phyloP scores from a whole-genome alignment of 2,329 filamentous ascomycete genomes.

The Stachybotrys chartarum region DNA sequence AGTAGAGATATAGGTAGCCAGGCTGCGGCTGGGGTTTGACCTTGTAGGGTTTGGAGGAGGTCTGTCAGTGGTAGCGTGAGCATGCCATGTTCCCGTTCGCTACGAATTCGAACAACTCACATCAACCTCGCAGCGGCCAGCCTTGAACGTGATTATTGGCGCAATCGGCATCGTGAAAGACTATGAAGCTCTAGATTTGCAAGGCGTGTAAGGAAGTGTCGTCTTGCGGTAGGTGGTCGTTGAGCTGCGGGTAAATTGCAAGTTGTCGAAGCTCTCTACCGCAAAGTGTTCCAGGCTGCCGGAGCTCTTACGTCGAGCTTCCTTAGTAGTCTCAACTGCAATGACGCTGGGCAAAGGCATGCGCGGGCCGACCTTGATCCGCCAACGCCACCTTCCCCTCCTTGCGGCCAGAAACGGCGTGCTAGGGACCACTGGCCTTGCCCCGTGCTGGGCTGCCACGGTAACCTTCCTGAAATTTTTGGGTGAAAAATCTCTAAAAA shows the following conservation, averaged over 20 bases:
- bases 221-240: too few species aligned
- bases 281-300: slow-evolving; percentile 20
- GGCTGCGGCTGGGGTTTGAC: slow-evolving; percentile 65
- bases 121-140: slow-evolving; percentile 78
- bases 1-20: slow-evolving; percentile 89
- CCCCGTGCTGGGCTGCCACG: slow-evolving; percentile 11
- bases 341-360: not conserved
- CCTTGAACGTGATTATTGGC: slow-evolving; percentile 94
- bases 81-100: slow-evolving; percentile 6
- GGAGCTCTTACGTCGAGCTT: slow-evolving; percentile 31
- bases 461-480: slow-evolving; percentile 16
- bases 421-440: slow-evolving; percentile 2
- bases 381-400: slow-evolving; percentile 12
- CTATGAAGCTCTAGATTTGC: not conserved
- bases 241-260: too few species aligned
- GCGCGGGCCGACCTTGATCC: slow-evolving; percentile 9
- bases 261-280: slow-evolving; percentile 1
- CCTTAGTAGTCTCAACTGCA: not conserved
- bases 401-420: not conserved
- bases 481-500: slow-evolving; percentile 31
- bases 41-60: slow-evolving; percentile 54
- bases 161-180: slow-evolving; percentile 61
- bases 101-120: slow-evolving; percentile 40
- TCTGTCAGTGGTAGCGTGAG: slow-evolving; percentile 20
- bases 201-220: too few species aligned